A percentile compares a stretch with the other conserved stretches of the same genome.
Conservation (phyloP, 2,329 filamentous ascomycete species). For the Beauveria varroae region DNA sequence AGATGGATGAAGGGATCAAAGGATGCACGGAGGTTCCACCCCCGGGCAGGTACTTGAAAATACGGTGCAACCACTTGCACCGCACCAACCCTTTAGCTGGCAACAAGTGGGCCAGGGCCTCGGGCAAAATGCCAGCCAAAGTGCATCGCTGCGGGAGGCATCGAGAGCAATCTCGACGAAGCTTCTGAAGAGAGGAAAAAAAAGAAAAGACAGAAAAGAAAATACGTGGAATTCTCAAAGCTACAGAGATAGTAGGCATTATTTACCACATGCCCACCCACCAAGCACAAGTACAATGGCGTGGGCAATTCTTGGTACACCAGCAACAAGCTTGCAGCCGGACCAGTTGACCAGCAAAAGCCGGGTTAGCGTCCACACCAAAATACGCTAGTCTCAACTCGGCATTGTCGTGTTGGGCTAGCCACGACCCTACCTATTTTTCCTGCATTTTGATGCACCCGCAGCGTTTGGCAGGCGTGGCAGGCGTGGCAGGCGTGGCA, state of each 20-base stretch:
- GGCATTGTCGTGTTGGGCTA: neutral
- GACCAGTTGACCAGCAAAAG: neutral
- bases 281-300: too few relatives aligned
- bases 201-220: too few relatives aligned
- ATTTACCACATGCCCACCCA: too few relatives aligned
- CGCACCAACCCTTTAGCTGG: neutral
- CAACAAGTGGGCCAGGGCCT: neutral
- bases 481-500: too few relatives aligned
- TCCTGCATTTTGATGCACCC: neutral
- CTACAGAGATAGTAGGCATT: too few relatives aligned
- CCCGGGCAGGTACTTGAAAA: conserved; percentile 6
- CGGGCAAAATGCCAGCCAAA: neutral
- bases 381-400: conserved; percentile 8
- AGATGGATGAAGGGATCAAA: conserved; percentile 10
- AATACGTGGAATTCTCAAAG: too few relatives aligned
- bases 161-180: too few relatives aligned
- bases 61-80: neutral
- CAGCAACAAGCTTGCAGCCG: neutral
- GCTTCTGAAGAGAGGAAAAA: too few relatives aligned
- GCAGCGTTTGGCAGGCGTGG: neutral
- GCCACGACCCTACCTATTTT: neutral
- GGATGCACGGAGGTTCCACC: conserved; percentile 9
- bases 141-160: too few relatives aligned
- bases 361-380: neutral
- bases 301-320: too few relatives aligned